Evolutionary conservation across 106 monocot species (phyloP), one percentile per base, ranked within the genome.

Genomic region (Platanthera zijinensis): DNA sequence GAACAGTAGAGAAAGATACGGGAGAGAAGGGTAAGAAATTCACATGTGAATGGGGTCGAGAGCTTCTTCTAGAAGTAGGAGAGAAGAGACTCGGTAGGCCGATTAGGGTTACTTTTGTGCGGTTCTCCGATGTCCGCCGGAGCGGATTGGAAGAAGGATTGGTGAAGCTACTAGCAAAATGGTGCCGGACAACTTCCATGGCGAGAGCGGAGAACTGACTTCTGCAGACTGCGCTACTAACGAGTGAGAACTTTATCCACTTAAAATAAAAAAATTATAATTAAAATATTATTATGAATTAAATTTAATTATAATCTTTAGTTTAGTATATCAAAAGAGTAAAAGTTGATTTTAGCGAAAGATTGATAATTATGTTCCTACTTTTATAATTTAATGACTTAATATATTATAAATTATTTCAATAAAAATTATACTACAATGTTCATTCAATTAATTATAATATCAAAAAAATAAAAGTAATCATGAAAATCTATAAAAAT

Each of bases 101-200:
- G 57, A 57, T 14, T 10, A 70, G 47, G 2, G 48, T 9, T 46
- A 1, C 14, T 75, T 70, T 22, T 47, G 22, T 69, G 57, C 48
- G 5, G 80, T 8, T 50, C 10, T 25, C 25, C 5, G 71, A 14
- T 72, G 70, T 64, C 17, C 54, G 52, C 14, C 72, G 72, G 50
- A 53, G 76, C 21, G 76, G 48, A 77, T n/a, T 53, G 51, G 50
- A 48, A 14, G 71, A 50, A 18, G 75, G 62, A 13, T 14, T 39
- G n/a, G 67, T 56, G 15, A 74, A 30, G 17, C 13, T 7, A 53
- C 51, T 53, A 57, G 83, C 3, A 49, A 75, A 56, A 75, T 30
- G 50, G 46, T 28, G 69, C 50, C 75, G 79, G 19, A 79, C 48
- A 51, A 71, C 62, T 52, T 79, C 83, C 83, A 84, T 84, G 15